Base-by-base conservation (phyloP, 495 filamentous ascomycete genomes). In the Xylaria telfairii region DNA sequence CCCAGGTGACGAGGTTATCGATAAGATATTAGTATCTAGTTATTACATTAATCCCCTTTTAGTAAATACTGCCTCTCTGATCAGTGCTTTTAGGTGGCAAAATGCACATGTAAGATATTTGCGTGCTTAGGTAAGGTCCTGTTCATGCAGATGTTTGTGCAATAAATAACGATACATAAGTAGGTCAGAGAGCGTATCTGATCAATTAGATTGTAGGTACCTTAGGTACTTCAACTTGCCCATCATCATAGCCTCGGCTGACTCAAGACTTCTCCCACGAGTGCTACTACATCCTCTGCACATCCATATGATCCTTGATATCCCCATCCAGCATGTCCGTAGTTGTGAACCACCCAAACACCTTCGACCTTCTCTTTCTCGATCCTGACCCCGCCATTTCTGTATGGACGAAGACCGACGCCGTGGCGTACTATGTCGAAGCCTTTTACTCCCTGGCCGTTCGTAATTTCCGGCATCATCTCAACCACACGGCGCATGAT, bases 301-400 rank as follows among this genome's bases (percentile, higher is more conserved):
- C 92, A 94, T 1, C 96, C 96, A 80, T 92, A 99, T 21, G 89
- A 92, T 30, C 89, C 88, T 79, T 99, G 96, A 76, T 97, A 94
- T 67, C 90, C 96, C 84, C 94, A 97, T 0, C 96, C 96, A 0
- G 92, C 94, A 83, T 97, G 95, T 12, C 96, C 96, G 78, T 99
- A 99, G 73, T 97, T 95, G 78, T 99, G 96, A 71, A 99, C 93
- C 12, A 97, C 89, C 82, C 87, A 89, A 0, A 88, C 84, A 34
- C 75, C 85, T n/a, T 86, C 91, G 26, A 94, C 87, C 72, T 83
- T 85, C 79, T 98, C 94, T 78, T 87, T 92, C 81, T 97, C 96
- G 56, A 98, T 85, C 49, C 96, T 87, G 17, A 91, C 90, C 0
- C 96, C 95, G 9, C 87, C 90, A 26, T 89, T 82, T 61, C 96